Evolutionary conservation across 2,329 filamentous ascomycete species (phyloP), one percentile per base, ranked within the genome.

Genomic region (Catunica adiposa): DNA sequence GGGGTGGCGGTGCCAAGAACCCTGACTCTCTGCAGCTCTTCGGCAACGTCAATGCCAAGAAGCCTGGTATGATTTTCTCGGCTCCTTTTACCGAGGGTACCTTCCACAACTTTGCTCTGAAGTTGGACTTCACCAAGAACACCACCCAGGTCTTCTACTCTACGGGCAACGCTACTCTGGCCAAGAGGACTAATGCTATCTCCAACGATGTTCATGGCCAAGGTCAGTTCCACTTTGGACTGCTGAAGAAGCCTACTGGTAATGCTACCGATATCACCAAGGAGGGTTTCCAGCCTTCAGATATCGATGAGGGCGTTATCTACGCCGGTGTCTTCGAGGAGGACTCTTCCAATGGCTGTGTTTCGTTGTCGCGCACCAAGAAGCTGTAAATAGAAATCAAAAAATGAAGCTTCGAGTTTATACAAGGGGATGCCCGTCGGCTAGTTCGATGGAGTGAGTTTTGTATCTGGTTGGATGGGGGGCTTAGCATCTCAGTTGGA

Each of bases 101-200:
- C 20, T 80, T 78, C 71, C 76, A 82, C 64, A 83, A 83, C 68
- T 82, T 82, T 68, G 79, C 72, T 7, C 55, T 81, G 31, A 75
- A 71, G 22, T 67, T 80, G 14, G 73, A 83, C 64, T 83, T 78
- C 64, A 67, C 68, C 52, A 68, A 72, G 55, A 74, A 77, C 62
- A 75, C 77, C 51, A 71, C 75, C 1, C 72, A 76, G 52, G 71
- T 79, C 47, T 78, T 74, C 66, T 80, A 80, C 68, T 82, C 78
- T 1, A 66, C 67, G 17, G 73, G 70, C 46, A 63, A 63, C 29
- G 63, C 64, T 1, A 64, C 72, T 0, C 73, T 82, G 29, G 66
- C 69, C 31, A 63, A 67, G 1, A 72, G 75, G n/a, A 76, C 71
- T 0, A 64, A 68, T 17, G 66, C 72, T 0, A 62, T 75, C 0